These are phyloP conservation scores for Rubroboletus satanas DNA, from an alignment of 768 basidiomycete species.

Conservation along the genomic window DNA sequence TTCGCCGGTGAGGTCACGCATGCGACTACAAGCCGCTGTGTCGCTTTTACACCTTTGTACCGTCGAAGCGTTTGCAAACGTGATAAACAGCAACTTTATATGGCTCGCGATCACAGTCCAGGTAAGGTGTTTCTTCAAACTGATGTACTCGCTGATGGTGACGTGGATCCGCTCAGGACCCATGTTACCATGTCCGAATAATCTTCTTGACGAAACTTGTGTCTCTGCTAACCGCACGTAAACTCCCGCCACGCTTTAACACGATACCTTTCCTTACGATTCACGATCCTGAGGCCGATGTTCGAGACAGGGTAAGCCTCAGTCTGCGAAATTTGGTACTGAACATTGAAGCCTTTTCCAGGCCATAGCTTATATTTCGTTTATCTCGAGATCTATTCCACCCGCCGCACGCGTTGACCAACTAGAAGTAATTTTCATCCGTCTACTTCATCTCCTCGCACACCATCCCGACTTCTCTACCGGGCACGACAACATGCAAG, in stretches of 20 bases:
- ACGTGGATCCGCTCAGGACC: conserved; percentile 51
- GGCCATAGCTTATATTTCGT: conserved; percentile 56
- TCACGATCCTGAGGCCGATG: conserved; percentile 85
- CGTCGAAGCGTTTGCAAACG: conserved; percentile 51
- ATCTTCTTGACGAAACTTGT: conserved; percentile 74
- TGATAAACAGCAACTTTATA: conserved; percentile 60
- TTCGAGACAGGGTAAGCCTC: conserved; percentile 56
- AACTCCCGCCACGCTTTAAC: conserved; percentile 71
- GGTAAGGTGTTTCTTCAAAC: conserved; percentile 41
- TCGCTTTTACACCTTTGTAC: conserved; percentile 76
- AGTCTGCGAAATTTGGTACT: not conserved
- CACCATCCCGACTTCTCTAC: conserved; percentile 91
- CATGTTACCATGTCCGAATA: conserved; percentile 82
- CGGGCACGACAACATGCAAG: conserved; percentile 62
- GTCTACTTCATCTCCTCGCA: conserved; percentile 81
- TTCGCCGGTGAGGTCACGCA: conserved; percentile 62
- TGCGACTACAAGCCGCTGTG: conserved; percentile 79
- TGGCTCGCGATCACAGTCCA: conserved; percentile 71
- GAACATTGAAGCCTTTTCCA: conserved; percentile 24
- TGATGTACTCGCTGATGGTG: not conserved
- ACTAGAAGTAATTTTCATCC: conserved; percentile 80
- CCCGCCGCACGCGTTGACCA: conserved; percentile 56
- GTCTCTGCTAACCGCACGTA: conserved; percentile 55
- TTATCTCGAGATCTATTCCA: conserved; percentile 43
- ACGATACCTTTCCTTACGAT: conserved; percentile 84